Percentiles rank a stretch among this genome's conserved stretches.
Evolutionary conservation across 2,329 filamentous ascomycete genomes (phyloP).

Genomic region (Arthrocladium fulminans): DNA sequence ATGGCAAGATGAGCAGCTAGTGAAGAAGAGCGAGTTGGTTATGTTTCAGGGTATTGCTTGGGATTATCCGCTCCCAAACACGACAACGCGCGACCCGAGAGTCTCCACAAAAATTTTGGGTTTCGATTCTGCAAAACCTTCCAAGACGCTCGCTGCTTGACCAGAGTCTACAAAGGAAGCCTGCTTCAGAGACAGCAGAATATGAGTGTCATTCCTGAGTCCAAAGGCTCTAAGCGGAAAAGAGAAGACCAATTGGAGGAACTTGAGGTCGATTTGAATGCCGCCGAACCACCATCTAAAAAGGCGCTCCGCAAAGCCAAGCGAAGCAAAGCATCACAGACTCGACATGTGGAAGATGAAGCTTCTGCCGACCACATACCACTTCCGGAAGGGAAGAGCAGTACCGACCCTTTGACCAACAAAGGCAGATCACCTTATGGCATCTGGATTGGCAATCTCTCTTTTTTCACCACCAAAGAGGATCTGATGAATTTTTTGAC

Average conservation of each 20-base stretch:
- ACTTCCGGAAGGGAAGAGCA: background rate
- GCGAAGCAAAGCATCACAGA: conserved; percentile 43
- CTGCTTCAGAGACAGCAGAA: background rate
- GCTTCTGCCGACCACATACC: background rate
- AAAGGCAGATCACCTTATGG: conserved; percentile 62
- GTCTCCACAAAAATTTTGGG: conserved; percentile 3
- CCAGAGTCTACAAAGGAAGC: background rate
- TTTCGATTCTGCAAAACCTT: background rate
- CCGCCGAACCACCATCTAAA: conserved; percentile 93
- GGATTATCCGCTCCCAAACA: background rate
- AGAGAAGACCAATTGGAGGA: conserved; percentile 35
- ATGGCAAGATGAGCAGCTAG: too few species aligned
- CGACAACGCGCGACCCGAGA: background rate
- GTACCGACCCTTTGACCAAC: conserved; percentile 29
- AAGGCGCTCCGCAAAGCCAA: conserved; percentile 84
- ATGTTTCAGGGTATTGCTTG: background rate
- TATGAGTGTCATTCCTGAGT: conserved; percentile 15
- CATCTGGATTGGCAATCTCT: conserved; percentile 92
- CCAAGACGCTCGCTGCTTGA: background rate
- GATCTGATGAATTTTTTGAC: conserved; percentile 70
- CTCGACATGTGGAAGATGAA: conserved; percentile 11
- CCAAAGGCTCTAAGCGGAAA: conserved; percentile 13
- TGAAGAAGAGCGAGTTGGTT: background rate
- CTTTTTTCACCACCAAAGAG: conserved; percentile 67
- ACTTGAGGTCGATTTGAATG: conserved; percentile 78